These are phyloP conservation scores for Penicillium sp. DNA, from an alignment of 2,329 filamentous ascomycete genomes.

Conservation along the genomic window DNA sequence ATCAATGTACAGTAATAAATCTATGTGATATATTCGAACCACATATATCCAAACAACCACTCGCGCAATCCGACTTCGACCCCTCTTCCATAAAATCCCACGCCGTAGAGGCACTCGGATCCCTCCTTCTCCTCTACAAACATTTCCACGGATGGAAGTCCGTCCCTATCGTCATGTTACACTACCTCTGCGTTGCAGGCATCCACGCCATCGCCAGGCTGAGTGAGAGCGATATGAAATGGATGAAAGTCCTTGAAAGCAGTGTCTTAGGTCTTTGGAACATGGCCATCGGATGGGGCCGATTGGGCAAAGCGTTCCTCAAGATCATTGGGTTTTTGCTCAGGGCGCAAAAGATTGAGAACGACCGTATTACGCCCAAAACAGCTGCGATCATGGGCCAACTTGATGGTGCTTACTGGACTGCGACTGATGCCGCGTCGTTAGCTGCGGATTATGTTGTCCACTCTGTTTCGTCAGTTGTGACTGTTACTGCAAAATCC, in stretches of 20 bases:
- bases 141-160: conserved; percentile 30
- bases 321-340: conserved; percentile 28
- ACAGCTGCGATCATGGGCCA: conserved; percentile 24
- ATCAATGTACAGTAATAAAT: not conserved
- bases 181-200: conserved; percentile 30
- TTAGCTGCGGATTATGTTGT: conserved; percentile 31
- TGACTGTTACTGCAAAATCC: not conserved
- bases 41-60: not conserved
- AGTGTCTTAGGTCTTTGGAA: conserved; percentile 32
- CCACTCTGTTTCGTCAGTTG: conserved; percentile 4
- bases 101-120: conserved; percentile 25
- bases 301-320: conserved; percentile 31
- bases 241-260: conserved; percentile 28
- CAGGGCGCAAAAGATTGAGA: conserved; percentile 17
- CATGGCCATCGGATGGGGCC: conserved; percentile 32
- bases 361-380: conserved; percentile 20
- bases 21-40: not conserved
- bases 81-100: not conserved
- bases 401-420: conserved; percentile 24
- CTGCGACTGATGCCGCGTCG: conserved; percentile 22
- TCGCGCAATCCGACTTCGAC: not conserved
- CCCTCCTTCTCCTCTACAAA: conserved; percentile 28
- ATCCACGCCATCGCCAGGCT: conserved; percentile 27
- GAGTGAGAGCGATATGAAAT: conserved; percentile 19
- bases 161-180: conserved; percentile 31